A percentile compares a stretch with the other conserved stretches of the same genome.
Conservation (phyloP, 805 yeast species). For the Candida palmyrensis region DNA sequence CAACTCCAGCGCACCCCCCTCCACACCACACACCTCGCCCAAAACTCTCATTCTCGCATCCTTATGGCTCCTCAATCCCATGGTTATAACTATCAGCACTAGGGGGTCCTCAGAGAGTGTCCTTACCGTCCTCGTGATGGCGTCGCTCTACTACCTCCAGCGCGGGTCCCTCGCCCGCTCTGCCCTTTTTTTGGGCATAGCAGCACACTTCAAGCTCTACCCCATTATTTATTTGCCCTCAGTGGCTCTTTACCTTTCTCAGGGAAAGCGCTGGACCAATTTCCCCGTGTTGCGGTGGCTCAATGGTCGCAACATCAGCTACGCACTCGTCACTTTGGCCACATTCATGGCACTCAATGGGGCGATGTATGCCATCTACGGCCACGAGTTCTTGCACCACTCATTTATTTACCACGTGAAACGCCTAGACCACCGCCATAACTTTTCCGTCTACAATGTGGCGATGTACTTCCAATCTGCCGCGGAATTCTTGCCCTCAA, state of each 20-base stretch:
- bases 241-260: conserved; percentile 42
- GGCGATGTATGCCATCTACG: conserved; percentile 66
- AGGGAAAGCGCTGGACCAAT: conserved; percentile 15
- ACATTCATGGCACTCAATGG: conserved; percentile 46
- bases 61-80: conserved; percentile 89
- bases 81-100: conserved; percentile 90
- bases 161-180: conserved; percentile 11
- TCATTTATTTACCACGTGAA: conserved; percentile 79
- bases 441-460: conserved; percentile 83
- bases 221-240: conserved; percentile 87
- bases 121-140: conserved; percentile 69
- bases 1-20: too few relatives aligned
- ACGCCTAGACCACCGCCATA: conserved; percentile 90
- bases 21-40: too few relatives aligned
- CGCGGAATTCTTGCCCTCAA: too few relatives aligned
- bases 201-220: conserved; percentile 87
- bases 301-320: conserved; percentile 29
- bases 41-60: conserved; percentile 43
- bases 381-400: conserved; percentile 68
- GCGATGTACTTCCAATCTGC: conserved; percentile 60
- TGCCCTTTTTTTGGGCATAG: conserved; percentile 57
- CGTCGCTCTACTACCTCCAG: conserved; percentile 43
- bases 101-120: conserved; percentile 93
- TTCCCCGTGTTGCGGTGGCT: conserved; percentile 32
- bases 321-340: conserved; percentile 25